Conservation (phyloP, 2,329 filamentous ascomycete genomes). For the Salinomyces thailandicus region DNA sequence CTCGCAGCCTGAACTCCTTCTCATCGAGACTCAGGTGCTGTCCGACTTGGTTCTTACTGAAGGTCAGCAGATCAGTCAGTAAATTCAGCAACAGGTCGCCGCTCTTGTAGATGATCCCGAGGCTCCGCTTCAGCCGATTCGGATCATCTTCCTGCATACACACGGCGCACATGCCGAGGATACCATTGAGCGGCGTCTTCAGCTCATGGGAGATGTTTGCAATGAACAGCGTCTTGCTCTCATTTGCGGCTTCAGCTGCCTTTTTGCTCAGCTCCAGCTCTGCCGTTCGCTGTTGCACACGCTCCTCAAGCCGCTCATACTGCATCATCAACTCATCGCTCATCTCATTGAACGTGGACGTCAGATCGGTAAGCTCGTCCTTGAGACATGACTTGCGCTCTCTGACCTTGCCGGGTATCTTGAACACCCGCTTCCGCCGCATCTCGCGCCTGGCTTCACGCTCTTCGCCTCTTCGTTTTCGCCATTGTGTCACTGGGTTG, state of each 20-base stretch:
- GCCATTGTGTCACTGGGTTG: constrained; percentile 25
- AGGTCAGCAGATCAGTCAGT: constrained; percentile 79
- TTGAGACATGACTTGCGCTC: constrained; percentile 65
- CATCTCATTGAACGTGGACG: constrained; percentile 85
- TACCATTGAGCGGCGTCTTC: constrained; percentile 90
- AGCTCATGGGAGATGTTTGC: constrained; percentile 84
- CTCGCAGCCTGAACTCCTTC: constrained; percentile 73
- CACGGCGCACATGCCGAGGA: constrained; percentile 85
- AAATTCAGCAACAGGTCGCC: constrained; percentile 75
- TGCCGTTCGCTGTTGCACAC: constrained; percentile 70
- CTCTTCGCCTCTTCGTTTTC: constrained; percentile 11
- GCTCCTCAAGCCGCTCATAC: constrained; percentile 72
- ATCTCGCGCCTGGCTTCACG: constrained; percentile 29
- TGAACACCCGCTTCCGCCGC: constrained; percentile 50
- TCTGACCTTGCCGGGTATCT: constrained; percentile 73
- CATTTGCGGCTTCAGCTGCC: constrained; percentile 86
- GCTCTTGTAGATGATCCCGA: constrained; percentile 83
- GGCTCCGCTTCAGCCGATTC: constrained; percentile 64
- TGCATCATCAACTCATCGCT: constrained; percentile 80
- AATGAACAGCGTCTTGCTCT: constrained; percentile 95
- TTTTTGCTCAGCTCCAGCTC: constrained; percentile 85
- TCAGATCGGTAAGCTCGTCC: constrained; percentile 77
- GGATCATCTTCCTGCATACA: constrained; percentile 87
- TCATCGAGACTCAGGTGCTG: constrained; percentile 74
- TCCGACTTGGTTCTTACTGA: constrained; percentile 90